phyloP scores from a whole-genome alignment of 2,329 filamentous ascomycete species.

The Cytospora mali region DNA sequence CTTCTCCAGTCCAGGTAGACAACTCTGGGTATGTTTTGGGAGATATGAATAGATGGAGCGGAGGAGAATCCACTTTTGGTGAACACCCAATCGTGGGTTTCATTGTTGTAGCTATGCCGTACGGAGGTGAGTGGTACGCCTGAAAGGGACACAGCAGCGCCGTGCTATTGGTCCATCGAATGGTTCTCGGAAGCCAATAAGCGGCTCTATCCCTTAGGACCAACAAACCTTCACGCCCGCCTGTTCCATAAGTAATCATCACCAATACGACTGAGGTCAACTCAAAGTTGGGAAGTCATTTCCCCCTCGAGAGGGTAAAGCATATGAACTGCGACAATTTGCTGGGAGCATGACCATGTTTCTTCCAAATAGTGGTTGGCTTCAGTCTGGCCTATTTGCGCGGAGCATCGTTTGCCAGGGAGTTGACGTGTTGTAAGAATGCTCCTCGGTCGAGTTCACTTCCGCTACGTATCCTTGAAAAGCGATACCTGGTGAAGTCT shows the following conservation, averaged over 20 bases:
- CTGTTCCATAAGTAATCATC: too few relatives aligned
- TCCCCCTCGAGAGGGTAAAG: neutral
- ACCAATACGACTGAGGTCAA: neutral
- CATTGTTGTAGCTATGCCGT: neutral
- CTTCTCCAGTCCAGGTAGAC: too few relatives aligned
- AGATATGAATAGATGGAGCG: too few relatives aligned
- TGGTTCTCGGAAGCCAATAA: neutral
- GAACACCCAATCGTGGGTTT: too few relatives aligned
- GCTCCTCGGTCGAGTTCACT: slow-evolving; percentile 32
- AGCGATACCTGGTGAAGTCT: slow-evolving; percentile 31
- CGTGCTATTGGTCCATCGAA: neutral
- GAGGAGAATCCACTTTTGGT: too few relatives aligned
- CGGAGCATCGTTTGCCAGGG: slow-evolving; percentile 33
- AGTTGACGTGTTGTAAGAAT: slow-evolving; percentile 32
- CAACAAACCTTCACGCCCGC: too few relatives aligned
- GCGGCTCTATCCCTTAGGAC: neutral
- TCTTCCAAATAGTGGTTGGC: neutral
- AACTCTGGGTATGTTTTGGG: neutral
- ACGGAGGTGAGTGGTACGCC: neutral
- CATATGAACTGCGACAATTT: neutral
- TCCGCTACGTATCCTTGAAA: slow-evolving; percentile 33
- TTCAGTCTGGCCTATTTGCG: slow-evolving; percentile 27
- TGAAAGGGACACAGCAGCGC: neutral
- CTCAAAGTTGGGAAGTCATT: neutral
- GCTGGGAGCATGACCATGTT: neutral